Evolutionary conservation across 768 basidiomycete species (phyloP).

Genomic region (Boletus pseudopeckii): DNA sequence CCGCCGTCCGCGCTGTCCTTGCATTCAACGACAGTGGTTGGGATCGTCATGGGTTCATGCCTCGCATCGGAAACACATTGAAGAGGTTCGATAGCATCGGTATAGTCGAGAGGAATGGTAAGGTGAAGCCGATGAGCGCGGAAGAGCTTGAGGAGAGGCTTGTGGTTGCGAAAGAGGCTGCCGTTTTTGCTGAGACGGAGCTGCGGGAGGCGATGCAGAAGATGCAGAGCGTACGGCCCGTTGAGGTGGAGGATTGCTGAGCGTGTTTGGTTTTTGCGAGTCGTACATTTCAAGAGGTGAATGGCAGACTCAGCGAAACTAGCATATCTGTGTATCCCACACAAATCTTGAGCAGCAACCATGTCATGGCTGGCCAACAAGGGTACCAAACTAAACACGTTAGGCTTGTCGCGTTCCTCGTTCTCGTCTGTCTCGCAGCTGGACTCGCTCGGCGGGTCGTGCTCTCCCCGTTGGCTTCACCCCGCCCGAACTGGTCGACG

Average conservation of each 20-base stretch:
- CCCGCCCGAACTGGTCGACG: background rate
- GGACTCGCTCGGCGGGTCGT: conserved; percentile 16
- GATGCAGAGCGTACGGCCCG: conserved; percentile 54
- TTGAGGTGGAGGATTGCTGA: conserved; percentile 36
- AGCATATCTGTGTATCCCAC: too few species aligned
- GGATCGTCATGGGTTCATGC: conserved; percentile 68
- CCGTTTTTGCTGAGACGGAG: conserved; percentile 69
- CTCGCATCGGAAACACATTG: conserved; percentile 65
- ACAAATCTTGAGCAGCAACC: background rate
- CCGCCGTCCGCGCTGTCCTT: conserved; percentile 77
- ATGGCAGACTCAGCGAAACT: too few species aligned
- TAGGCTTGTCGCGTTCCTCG: conserved; percentile 18
- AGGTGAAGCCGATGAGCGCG: conserved; percentile 50
- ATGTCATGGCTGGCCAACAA: conserved; percentile 23
- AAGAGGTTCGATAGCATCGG: conserved; percentile 67
- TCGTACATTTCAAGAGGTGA: background rate
- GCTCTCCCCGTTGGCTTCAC: background rate
- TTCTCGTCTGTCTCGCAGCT: conserved; percentile 23
- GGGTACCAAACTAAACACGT: conserved; percentile 10
- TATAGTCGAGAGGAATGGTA: conserved; percentile 43
- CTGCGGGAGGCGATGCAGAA: conserved; percentile 72
- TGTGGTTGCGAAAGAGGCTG: conserved; percentile 64
- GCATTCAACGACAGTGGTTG: conserved; percentile 84
- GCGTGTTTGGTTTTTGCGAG: background rate
- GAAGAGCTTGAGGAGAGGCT: conserved; percentile 78